A percentile compares a stretch with the other conserved stretches of the same genome.
These are phyloP conservation scores for Sherardia arvensis DNA, from an alignment of 257 asterid species.

Conservation along the genomic window DNA sequence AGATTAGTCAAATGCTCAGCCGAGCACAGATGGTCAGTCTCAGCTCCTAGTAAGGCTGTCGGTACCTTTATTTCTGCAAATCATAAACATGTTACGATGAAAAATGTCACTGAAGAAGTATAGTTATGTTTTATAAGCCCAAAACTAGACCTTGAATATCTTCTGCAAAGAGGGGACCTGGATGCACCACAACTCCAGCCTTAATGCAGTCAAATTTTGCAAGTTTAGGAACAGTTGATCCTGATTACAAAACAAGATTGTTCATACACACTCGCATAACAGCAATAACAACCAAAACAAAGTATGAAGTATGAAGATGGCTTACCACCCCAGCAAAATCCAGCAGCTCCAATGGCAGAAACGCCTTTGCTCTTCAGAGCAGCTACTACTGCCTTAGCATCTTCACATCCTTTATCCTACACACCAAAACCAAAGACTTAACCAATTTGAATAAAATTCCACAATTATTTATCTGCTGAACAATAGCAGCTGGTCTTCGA, in stretches of 20 bases:
- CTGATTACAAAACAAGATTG: conserved; percentile 20
- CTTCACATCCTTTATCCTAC: conserved; percentile 59
- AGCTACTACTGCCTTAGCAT: conserved; percentile 40
- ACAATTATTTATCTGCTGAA: not conserved
- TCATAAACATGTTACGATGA: not conserved
- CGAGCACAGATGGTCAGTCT: conserved; percentile 30
- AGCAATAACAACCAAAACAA: not conserved
- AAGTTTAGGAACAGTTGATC: conserved; percentile 35
- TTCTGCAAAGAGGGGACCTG: conserved; percentile 48
- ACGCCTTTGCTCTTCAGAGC: conserved; percentile 50
- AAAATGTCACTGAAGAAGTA: not conserved
- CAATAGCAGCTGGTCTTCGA: not conserved
- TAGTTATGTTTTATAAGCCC: not conserved
- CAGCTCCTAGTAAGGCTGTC: conserved; percentile 54
- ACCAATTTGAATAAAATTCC: not conserved
- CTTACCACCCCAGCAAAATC: conserved; percentile 85
- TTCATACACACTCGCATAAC: not conserved
- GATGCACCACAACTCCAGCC: conserved; percentile 63
- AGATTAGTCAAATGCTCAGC: conserved; percentile 32
- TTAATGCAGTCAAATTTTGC: conserved; percentile 45
- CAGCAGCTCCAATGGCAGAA: conserved; percentile 50
- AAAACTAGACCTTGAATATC: conserved; percentile 42
- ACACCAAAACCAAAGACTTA: not conserved
- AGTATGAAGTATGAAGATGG: not conserved
- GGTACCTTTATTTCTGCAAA: conserved; percentile 49